A percentile compares a stretch with the other conserved stretches of the same genome.
Evolutionary conservation across 2,329 filamentous ascomycete species (phyloP).

Genomic region (Penicillium sp.): DNA sequence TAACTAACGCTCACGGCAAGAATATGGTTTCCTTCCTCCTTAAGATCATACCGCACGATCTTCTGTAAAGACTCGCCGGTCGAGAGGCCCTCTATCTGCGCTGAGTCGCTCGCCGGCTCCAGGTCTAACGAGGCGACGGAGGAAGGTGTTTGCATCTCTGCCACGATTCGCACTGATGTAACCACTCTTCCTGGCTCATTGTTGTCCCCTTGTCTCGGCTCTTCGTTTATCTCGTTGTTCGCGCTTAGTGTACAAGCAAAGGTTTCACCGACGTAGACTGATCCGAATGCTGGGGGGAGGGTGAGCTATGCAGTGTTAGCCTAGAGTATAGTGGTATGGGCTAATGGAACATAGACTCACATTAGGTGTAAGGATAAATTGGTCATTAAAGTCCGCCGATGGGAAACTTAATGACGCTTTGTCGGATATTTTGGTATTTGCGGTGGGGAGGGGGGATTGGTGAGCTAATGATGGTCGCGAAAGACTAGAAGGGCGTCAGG

Average conservation of each 20-base stretch:
- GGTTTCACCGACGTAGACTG: constrained; percentile 91
- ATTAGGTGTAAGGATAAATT: constrained; percentile 62
- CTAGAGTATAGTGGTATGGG: too few relatives aligned
- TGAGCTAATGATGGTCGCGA: constrained; percentile 66
- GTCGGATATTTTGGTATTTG: constrained; percentile 56
- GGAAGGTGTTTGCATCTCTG: constrained; percentile 93
- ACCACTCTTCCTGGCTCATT: constrained; percentile 55
- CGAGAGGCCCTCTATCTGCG: constrained; percentile 40
- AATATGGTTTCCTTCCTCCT: constrained; percentile 92
- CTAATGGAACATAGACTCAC: constrained; percentile 35
- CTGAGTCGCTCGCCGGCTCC: constrained; percentile 52
- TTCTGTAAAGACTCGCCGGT: constrained; percentile 73
- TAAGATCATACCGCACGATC: constrained; percentile 83
- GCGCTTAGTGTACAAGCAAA: constrained; percentile 94
- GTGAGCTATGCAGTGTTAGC: constrained; percentile 61
- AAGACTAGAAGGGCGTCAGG: constrained; percentile 59
- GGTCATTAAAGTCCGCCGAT: constrained; percentile 50
- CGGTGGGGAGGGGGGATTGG: constrained; percentile 49
- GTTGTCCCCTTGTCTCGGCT: too few relatives aligned
- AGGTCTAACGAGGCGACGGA: constrained; percentile 69
- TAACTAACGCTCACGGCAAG: constrained; percentile 93
- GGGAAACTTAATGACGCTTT: constrained; percentile 78
- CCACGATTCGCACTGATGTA: constrained; percentile 78
- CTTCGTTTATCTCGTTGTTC: constrained; percentile 84
- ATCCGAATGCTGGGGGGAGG: constrained; percentile 88